Evolutionary conservation across 495 filamentous ascomycete genomes (phyloP), one percentile per base, ranked within the genome.

Genomic region (Gamarada debralockiae): DNA sequence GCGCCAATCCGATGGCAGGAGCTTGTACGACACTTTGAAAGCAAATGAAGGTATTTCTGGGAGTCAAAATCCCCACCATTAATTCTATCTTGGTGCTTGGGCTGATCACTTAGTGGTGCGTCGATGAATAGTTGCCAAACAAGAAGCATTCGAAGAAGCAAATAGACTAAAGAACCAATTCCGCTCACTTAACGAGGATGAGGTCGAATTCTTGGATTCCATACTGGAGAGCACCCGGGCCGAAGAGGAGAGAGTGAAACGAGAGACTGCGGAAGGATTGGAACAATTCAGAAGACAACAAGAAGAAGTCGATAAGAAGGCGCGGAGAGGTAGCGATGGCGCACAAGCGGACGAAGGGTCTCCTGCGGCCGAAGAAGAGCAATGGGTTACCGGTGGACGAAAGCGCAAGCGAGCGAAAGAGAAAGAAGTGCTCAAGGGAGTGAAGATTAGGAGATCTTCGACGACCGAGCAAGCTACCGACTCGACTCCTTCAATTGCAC

Each of bases 121-220:
- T 53, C 51, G 52, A 43, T 23, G 43, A 42, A 25, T n/a, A 56
- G 90, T 87, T 65, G 90, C 90, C 57, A 97, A 97, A 69, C 90
- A 97, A 71, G 92, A 95, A 62, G 90, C 89, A 45, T 96, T 97
- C 67, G 92, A 96, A 68, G 95, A 98, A 68, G 85, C 87, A 57
- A 81, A 81, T 51, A 80, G 85, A 53, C 67, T 98, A 40, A 87
- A 86, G 67, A 96, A 97, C 66, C 93, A 97, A 72, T 98, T 97
- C 72, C 86, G 91, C 48, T 80, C 89, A 8, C 80, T 98, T 33
- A 91, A 97, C 62, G 89, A 96, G 55, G 92, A 95, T 61, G 93
- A 98, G 70, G 79, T 93, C 54, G 92, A 95, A 3, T 98, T 95
- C 62, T 69, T 97, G 14, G 91, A 95, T 52, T 85, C 80, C 1